Evolutionary conservation across 1,139 yeast species (phyloP).

Genomic region (Lodderomyces metapsilosis): DNA sequence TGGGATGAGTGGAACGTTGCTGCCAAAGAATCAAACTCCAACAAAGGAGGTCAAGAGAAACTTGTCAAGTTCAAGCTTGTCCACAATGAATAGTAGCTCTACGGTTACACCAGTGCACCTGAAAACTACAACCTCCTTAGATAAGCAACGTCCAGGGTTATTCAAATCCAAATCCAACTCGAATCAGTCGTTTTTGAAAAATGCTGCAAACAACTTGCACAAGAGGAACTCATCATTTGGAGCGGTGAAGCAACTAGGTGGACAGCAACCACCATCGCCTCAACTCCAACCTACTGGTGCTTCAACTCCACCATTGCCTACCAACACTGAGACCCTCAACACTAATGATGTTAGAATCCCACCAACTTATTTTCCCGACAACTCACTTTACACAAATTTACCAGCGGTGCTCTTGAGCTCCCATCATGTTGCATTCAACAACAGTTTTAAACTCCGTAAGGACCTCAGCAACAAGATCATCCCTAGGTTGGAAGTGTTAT

Average conservation of each 20-base stretch:
- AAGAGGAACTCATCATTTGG: slow-evolving; percentile 19
- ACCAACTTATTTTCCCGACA: slow-evolving; percentile 46
- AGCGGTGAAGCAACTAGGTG: slow-evolving; percentile 8
- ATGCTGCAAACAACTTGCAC: slow-evolving; percentile 15
- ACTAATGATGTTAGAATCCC: slow-evolving; percentile 36
- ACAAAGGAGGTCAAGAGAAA: slow-evolving; percentile 25
- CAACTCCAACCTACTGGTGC: not conserved
- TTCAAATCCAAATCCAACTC: slow-evolving; percentile 34
- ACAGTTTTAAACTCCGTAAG: slow-evolving; percentile 29
- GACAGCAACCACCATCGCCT: slow-evolving; percentile 2
- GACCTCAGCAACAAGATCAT: slow-evolving; percentile 35
- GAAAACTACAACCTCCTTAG: not conserved
- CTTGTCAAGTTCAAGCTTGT: slow-evolving; percentile 17
- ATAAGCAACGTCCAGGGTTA: slow-evolving; percentile 29
- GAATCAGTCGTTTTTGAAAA: slow-evolving; percentile 13
- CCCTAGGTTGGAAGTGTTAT: slow-evolving; percentile 38
- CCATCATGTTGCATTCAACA: slow-evolving; percentile 30
- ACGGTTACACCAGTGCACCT: not conserved
- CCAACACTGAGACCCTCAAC: slow-evolving; percentile 6
- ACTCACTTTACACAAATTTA: slow-evolving; percentile 33
- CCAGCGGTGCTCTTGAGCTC: slow-evolving; percentile 38
- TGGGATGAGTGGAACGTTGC: slow-evolving; percentile 10
- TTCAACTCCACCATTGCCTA: slow-evolving; percentile 4
- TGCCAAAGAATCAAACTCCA: slow-evolving; percentile 22
- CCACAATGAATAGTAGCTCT: slow-evolving; percentile 2